These are phyloP conservation scores for Didymella exigua DNA, from an alignment of 2,329 filamentous ascomycete genomes.

Conservation along the genomic window DNA sequence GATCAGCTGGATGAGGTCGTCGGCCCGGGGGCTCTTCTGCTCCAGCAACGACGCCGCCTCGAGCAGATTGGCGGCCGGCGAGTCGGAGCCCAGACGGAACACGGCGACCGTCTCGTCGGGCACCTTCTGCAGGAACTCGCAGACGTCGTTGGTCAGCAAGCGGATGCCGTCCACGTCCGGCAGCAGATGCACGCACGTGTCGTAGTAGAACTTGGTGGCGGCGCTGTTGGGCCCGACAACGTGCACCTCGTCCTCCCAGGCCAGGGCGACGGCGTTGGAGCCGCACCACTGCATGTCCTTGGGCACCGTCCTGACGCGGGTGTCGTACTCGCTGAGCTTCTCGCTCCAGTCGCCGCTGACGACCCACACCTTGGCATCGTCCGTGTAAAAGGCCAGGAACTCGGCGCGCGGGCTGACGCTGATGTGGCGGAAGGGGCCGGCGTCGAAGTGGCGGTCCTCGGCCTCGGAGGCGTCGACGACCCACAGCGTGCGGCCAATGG, in stretches of 20 bases:
- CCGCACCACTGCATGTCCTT: conserved; percentile 95
- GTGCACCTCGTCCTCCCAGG: conserved; percentile 98
- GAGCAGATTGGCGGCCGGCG: conserved; percentile 86
- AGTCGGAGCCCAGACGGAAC: conserved; percentile 85
- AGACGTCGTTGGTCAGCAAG: conserved; percentile 89
- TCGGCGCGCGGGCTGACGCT: conserved; percentile 89
- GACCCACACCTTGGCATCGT: conserved; percentile 83
- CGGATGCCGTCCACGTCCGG: conserved; percentile 90
- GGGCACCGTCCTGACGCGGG: conserved; percentile 81
- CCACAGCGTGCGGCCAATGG: conserved; percentile 82
- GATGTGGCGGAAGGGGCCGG: conserved; percentile 90
- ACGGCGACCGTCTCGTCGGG: conserved; percentile 85
- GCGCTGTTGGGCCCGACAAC: conserved; percentile 84
- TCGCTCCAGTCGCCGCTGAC: conserved; percentile 95
- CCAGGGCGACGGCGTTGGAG: conserved; percentile 88
- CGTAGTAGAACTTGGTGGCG: conserved; percentile 82
- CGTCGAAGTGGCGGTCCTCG: conserved; percentile 87
- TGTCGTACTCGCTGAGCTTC: conserved; percentile 88
- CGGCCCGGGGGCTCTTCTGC: conserved; percentile 91
- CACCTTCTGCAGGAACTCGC: conserved; percentile 95
- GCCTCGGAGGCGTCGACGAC: conserved; percentile 87
- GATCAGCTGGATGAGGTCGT: conserved; percentile 97
- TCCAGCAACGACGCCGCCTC: conserved; percentile 92
- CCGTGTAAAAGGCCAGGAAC: conserved; percentile 85
- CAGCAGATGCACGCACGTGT: conserved; percentile 86